These are phyloP conservation scores for Acer campestre DNA, from an alignment of 345 rosid genomes.

Conservation along the genomic window DNA sequence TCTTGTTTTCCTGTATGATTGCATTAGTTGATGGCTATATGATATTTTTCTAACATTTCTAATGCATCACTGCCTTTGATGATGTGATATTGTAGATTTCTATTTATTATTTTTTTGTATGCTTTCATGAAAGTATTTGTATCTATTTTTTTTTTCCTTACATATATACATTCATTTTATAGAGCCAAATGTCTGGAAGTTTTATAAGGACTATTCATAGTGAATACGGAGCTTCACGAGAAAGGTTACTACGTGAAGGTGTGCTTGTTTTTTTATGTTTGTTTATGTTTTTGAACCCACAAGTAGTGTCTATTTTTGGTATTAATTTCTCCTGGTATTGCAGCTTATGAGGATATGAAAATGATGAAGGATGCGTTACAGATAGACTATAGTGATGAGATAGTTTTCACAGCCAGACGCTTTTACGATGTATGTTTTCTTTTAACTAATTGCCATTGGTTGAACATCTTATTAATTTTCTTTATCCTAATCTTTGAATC, in stretches of 20 bases:
- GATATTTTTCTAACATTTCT: background rate
- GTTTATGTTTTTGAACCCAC: background rate
- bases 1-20: background rate
- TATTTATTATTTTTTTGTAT: background rate
- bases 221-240: slow-evolving; percentile 50
- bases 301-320: background rate
- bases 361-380: slow-evolving; percentile 54
- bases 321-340: slow-evolving; percentile 12
- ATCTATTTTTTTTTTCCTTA: background rate
- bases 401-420: slow-evolving; percentile 52
- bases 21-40: background rate
- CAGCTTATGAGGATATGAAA: slow-evolving; percentile 67
- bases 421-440: slow-evolving; percentile 63
- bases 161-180: slow-evolving; percentile 21
- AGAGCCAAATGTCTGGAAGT: slow-evolving; percentile 63
- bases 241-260: slow-evolving; percentile 56
- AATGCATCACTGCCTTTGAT: background rate
- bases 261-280: slow-evolving; percentile 14
- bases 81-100: background rate
- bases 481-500: slow-evolving; percentile 10
- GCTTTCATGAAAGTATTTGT: background rate
- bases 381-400: slow-evolving; percentile 62
- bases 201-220: slow-evolving; percentile 50
- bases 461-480: background rate
- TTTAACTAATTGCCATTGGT: slow-evolving; percentile 1